phyloP scores from a whole-genome alignment of 495 filamentous ascomycete species.

The Aspergillus mulundensis region DNA sequence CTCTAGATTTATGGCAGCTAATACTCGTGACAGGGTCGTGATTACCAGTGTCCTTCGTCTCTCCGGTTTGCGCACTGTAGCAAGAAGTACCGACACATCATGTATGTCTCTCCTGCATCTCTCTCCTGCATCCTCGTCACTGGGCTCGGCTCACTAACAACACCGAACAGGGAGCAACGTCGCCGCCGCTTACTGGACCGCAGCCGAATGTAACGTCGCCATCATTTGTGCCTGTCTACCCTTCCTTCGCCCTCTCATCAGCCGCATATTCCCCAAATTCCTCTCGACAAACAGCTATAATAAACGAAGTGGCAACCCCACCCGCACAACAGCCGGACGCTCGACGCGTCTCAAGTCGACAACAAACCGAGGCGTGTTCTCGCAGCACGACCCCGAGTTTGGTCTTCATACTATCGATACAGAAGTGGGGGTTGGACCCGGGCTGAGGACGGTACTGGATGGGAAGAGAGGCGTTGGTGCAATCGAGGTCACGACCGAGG shows the following conservation, averaged over 20 bases:
- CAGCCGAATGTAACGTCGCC: conserved; percentile 77
- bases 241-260: conserved; percentile 77
- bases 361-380: conserved; percentile 19
- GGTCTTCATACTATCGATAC: conserved; percentile 34
- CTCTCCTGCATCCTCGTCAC: not conserved
- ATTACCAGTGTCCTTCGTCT: conserved; percentile 35
- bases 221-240: conserved; percentile 84
- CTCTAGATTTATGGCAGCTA: not conserved
- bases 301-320: conserved; percentile 21
- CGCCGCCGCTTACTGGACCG: conserved; percentile 64
- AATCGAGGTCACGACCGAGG: conserved; percentile 37
- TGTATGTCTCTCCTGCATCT: conserved; percentile 48
- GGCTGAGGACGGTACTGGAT: not conserved
- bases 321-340: conserved; percentile 17
- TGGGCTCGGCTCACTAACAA: not conserved
- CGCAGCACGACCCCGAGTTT: conserved; percentile 24
- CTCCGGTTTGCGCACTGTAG: conserved; percentile 27
- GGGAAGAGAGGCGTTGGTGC: conserved; percentile 10
- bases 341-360: conserved; percentile 11
- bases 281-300: conserved; percentile 40
- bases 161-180: conserved; percentile 43
- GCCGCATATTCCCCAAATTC: conserved; percentile 65
- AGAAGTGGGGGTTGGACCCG: conserved; percentile 6
- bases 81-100: conserved; percentile 42
- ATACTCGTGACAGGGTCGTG: conserved; percentile 20